Evolutionary conservation across 2,329 filamentous ascomycete species (phyloP).

Genomic region (Leptodontidium sp.): DNA sequence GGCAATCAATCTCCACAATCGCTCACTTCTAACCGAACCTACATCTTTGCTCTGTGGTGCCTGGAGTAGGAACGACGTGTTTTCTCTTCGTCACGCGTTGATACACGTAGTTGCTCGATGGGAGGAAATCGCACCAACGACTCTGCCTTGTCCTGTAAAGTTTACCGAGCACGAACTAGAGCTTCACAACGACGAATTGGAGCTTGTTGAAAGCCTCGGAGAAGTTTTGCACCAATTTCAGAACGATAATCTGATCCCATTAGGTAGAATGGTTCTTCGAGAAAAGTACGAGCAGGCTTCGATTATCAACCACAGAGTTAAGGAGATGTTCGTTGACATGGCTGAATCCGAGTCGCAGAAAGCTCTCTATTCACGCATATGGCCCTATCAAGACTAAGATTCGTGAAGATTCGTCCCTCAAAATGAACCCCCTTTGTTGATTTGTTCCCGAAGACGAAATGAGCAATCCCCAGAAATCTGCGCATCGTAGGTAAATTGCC

Average conservation of each 20-base stretch:
- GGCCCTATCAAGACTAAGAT: constrained; percentile 29
- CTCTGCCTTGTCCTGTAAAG: constrained; percentile 23
- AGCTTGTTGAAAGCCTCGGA: constrained; percentile 32
- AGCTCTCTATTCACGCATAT: constrained; percentile 26
- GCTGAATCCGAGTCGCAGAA: constrained; percentile 27
- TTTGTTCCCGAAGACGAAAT: background rate
- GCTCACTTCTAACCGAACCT: constrained; percentile 23
- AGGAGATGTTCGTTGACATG: constrained; percentile 30
- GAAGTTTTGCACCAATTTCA: constrained; percentile 29
- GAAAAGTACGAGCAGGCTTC: constrained; percentile 28
- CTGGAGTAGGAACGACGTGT: constrained; percentile 30
- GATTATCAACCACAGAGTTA: constrained; percentile 24
- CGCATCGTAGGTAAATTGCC: background rate
- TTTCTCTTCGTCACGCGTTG: constrained; percentile 21
- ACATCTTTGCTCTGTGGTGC: constrained; percentile 24
- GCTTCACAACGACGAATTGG: constrained; percentile 29
- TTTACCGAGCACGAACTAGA: constrained; percentile 30
- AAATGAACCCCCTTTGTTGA: background rate
- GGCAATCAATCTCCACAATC: constrained; percentile 18
- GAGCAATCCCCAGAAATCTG: constrained; percentile 2
- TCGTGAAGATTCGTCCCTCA: background rate
- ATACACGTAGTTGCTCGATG: background rate
- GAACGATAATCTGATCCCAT: constrained; percentile 28
- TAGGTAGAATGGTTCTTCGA: constrained; percentile 31
- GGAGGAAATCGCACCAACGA: constrained; percentile 1